Conservation (phyloP, 2,329 filamentous ascomycete genomes). For the Coniochaeta pulveracea region DNA sequence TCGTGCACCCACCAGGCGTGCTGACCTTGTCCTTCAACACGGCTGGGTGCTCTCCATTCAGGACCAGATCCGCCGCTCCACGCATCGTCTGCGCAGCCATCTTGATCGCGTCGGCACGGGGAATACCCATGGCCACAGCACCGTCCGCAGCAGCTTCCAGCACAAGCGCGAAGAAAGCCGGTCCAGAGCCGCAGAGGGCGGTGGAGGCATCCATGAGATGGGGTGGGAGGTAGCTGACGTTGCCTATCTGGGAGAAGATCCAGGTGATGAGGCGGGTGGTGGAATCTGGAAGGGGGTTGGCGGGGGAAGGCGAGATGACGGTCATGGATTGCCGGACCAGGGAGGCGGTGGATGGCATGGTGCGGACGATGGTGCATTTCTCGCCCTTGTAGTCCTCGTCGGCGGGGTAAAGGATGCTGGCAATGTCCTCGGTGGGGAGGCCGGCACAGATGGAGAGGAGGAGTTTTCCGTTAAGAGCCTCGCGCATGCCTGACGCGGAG, state of each 20-base stretch:
- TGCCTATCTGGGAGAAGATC: slow-evolving; percentile 67
- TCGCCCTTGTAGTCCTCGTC: slow-evolving; percentile 31
- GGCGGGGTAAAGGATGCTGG: slow-evolving; percentile 41
- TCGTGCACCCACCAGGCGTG: slow-evolving; percentile 69
- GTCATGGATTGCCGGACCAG: slow-evolving; percentile 75
- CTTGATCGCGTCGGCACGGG: slow-evolving; percentile 57
- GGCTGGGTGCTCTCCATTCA: slow-evolving; percentile 64
- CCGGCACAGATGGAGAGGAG: slow-evolving; percentile 75
- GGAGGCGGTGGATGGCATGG: slow-evolving; percentile 77
- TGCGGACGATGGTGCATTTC: slow-evolving; percentile 57
- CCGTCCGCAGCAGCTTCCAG: slow-evolving; percentile 68
- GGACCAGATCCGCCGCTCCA: slow-evolving; percentile 58
- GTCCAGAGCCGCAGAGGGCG: slow-evolving; percentile 62
- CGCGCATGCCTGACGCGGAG: slow-evolving; percentile 52
- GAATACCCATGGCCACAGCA: slow-evolving; percentile 68
- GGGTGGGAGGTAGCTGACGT: slow-evolving; percentile 56
- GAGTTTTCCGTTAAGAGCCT: slow-evolving; percentile 68
- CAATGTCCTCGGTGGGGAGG: slow-evolving; percentile 58
- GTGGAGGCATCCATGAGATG: slow-evolving; percentile 62
- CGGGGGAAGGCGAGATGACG: slow-evolving; percentile 53
- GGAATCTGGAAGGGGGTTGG: slow-evolving; percentile 32
- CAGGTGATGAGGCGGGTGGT: slow-evolving; percentile 53
- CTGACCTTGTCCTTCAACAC: slow-evolving; percentile 65
- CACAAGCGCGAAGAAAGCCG: slow-evolving; percentile 66
- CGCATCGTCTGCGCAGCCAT: slow-evolving; percentile 76